Evolutionary conservation across 129 eudicot species (phyloP).

Genomic region (Cynara cardunculus): DNA sequence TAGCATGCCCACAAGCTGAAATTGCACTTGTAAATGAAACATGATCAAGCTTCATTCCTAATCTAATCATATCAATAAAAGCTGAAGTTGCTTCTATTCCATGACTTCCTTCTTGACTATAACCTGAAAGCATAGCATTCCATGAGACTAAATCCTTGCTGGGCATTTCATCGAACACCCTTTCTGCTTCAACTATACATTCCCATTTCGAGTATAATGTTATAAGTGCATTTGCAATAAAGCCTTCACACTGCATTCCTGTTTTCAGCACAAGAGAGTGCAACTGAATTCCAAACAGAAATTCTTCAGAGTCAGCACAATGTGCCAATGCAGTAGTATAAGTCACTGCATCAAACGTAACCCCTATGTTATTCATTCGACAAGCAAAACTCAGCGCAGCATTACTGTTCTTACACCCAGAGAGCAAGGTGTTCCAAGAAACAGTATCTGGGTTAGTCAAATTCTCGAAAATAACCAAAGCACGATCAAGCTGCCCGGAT

Average conservation of each 20-base stretch:
- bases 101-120: slow-evolving; percentile 67
- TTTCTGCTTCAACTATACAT: slow-evolving; percentile 51
- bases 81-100: slow-evolving; percentile 46
- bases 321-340: slow-evolving; percentile 58
- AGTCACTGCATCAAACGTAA: slow-evolving; percentile 69
- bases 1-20: slow-evolving; percentile 80
- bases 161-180: slow-evolving; percentile 62
- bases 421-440: slow-evolving; percentile 72
- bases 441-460: slow-evolving; percentile 56
- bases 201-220: slow-evolving; percentile 73
- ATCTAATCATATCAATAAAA: slow-evolving; percentile 63
- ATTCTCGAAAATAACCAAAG: slow-evolving; percentile 42
- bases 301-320: slow-evolving; percentile 57
- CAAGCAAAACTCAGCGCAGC: slow-evolving; percentile 57
- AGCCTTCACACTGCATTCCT: slow-evolving; percentile 58
- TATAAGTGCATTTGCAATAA: slow-evolving; percentile 70
- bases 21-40: slow-evolving; percentile 67
- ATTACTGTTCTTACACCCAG: slow-evolving; percentile 47
- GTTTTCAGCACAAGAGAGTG: slow-evolving; percentile 51
- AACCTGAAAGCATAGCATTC: slow-evolving; percentile 89
- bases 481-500: slow-evolving; percentile 40
- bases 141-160: slow-evolving; percentile 74
- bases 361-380: slow-evolving; percentile 54
- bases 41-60: slow-evolving; percentile 61
- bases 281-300: slow-evolving; percentile 62